Conservation (phyloP, 805 yeast genomes). For the Barnettozyma vustinii region DNA sequence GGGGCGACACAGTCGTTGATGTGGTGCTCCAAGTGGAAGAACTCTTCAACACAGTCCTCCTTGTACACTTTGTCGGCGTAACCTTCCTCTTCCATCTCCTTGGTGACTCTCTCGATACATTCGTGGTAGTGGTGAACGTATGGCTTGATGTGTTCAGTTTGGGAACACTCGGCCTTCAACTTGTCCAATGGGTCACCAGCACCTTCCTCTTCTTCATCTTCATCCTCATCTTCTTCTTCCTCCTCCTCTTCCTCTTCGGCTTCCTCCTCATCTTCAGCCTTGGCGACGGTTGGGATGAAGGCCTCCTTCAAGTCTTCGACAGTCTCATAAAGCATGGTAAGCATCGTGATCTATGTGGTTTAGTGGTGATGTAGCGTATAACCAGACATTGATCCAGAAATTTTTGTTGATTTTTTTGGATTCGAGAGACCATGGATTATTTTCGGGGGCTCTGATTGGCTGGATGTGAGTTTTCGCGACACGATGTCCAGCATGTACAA, state of each 20-base stretch:
- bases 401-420: slow-evolving; percentile 4
- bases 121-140: slow-evolving; percentile 86
- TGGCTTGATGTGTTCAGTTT: slow-evolving; percentile 61
- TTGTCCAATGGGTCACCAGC: slow-evolving; percentile 60
- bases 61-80: slow-evolving; percentile 77
- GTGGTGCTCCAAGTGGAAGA: slow-evolving; percentile 94
- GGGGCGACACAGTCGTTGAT: slow-evolving; percentile 89
- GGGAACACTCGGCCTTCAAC: slow-evolving; percentile 62
- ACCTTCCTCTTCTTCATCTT: slow-evolving; percentile 68
- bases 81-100: slow-evolving; percentile 77
- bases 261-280: slow-evolving; percentile 54
- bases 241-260: slow-evolving; percentile 26
- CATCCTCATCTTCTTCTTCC: slow-evolving; percentile 36
- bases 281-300: slow-evolving; percentile 71
- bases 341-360: slow-evolving; percentile 22
- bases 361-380: background rate
- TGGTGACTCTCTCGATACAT: slow-evolving; percentile 92
- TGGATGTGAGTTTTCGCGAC: slow-evolving; percentile 3
- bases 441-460: slow-evolving; percentile 21
- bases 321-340: slow-evolving; percentile 33
- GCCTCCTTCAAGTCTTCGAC: slow-evolving; percentile 70
- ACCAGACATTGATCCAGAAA: background rate
- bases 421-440: slow-evolving; percentile 8
- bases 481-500: no score
- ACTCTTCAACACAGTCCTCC: slow-evolving; percentile 98